Percentiles rank a stretch among this genome's conserved stretches.
Evolutionary conservation across 768 basidiomycete genomes (phyloP).

Genomic region (Pisolithus orientalis): DNA sequence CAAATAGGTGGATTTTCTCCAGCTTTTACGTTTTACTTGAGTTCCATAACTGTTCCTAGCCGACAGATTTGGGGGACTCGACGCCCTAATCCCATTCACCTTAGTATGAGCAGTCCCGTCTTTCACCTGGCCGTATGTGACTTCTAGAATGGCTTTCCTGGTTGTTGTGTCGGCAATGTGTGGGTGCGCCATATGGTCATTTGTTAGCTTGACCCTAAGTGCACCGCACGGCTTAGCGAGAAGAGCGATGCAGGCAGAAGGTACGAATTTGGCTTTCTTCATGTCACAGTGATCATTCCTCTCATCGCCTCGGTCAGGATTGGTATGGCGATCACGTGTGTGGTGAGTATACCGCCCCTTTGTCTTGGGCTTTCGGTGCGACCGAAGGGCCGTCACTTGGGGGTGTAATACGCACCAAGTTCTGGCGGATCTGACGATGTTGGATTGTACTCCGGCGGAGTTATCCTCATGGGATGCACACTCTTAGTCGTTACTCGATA

Average conservation of each 20-base stretch:
- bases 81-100: conserved; percentile 36
- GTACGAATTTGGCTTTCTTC: neutral
- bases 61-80: conserved; percentile 25
- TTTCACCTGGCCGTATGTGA: conserved; percentile 38
- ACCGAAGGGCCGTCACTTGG: conserved; percentile 1
- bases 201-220: conserved; percentile 3
- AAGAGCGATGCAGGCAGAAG: conserved; percentile 6
- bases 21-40: conserved; percentile 5
- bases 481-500: conserved; percentile 1
- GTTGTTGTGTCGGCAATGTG: conserved; percentile 32
- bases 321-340: conserved; percentile 2
- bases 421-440: conserved; percentile 3
- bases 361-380: neutral
- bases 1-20: conserved; percentile 5
- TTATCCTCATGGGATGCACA: conserved; percentile 2
- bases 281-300: too few species aligned
- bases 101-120: conserved; percentile 34
- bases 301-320: neutral
- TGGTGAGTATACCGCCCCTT: neutral
- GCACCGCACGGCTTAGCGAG: conserved; percentile 5
- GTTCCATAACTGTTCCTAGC: conserved; percentile 4
- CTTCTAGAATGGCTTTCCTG: conserved; percentile 19
- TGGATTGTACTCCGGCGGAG: conserved; percentile 1
- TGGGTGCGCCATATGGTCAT: conserved; percentile 23
- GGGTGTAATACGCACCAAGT: conserved; percentile 1